Evolutionary conservation across 306 rosid species (phyloP), one percentile per base, ranked within the genome.

Genomic region (Trifolium dubium): DNA sequence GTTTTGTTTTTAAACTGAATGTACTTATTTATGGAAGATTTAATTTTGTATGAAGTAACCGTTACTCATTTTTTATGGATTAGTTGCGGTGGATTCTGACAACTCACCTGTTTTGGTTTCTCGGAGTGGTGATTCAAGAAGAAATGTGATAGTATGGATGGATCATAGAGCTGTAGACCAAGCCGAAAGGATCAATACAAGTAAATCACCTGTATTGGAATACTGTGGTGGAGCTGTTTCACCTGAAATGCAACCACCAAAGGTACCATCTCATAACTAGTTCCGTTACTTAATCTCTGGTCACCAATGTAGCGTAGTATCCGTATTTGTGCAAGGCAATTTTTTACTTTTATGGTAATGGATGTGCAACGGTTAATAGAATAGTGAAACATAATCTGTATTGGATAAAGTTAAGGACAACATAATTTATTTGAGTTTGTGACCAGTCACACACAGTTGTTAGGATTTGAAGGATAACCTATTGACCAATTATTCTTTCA

Each of bases 231-330:
- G 98, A 78, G 85, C 88, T 72, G 85, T 94, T 83, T 94, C 96
- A 82, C 98, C 98, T n/a, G 98, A 94, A 89, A 91, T 91, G 98
- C 83, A 94, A 88, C 97, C 98, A 28, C 97, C 98, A 44, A 94
- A 94, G 97, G 98, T 91, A 84, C 55, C 44, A 40, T 61, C 28
- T 61, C 28, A 58, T 58, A 69, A 60, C 64, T 73, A 30, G 64
- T 69, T 54, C 34, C 34, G 30, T 77, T 39, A 51, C 66, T 66
- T 34, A 32, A 31, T 19, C 28, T 19, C 55, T 62, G 65, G n/a
- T 28, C 44, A 35, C 19, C 64, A 13, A 8, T 18, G 31, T 18
- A 9, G 30, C 8, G 13, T 53, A 5, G 30, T 53, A 53, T 17
- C 30, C 19, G 13, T 53, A 18, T 17, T 13, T 53, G 60, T 9